Conservation (phyloP, 805 yeast genomes). For the Pichia cephalocereana region DNA sequence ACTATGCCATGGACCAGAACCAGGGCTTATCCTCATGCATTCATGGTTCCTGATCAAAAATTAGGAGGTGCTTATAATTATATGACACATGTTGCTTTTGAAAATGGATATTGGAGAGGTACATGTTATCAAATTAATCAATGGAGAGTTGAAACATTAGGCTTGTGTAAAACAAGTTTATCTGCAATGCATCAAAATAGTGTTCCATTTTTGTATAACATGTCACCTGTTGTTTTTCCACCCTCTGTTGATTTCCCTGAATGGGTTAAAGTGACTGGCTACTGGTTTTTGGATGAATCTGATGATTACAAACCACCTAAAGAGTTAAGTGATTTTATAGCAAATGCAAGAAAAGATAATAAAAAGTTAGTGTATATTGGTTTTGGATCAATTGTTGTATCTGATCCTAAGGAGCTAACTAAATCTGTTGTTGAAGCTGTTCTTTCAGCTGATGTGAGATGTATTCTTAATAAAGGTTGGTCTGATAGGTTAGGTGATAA, state of each 20-base stretch:
- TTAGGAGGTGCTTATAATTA: slow-evolving; percentile 90
- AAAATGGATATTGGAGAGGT: slow-evolving; percentile 89
- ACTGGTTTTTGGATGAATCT: slow-evolving; percentile 73
- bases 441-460: slow-evolving; percentile 67
- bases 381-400: slow-evolving; percentile 90
- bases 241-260: slow-evolving; percentile 91
- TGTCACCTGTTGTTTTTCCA: slow-evolving; percentile 82
- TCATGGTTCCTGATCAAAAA: slow-evolving; percentile 87
- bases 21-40: slow-evolving; percentile 93
- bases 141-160: slow-evolving; percentile 70
- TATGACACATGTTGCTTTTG: slow-evolving; percentile 87
- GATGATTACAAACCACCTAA: slow-evolving; percentile 48
- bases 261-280: slow-evolving; percentile 94
- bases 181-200: slow-evolving; percentile 64
- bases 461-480: slow-evolving; percentile 93
- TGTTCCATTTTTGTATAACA: slow-evolving; percentile 82
- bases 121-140: slow-evolving; percentile 76
- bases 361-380: slow-evolving; percentile 86
- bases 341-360: slow-evolving; percentile 45
- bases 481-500: slow-evolving; percentile 54
- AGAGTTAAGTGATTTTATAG: slow-evolving; percentile 49
- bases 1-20: slow-evolving; percentile 99
- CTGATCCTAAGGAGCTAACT: slow-evolving; percentile 71
- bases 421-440: slow-evolving; percentile 74
- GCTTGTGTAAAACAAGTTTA: slow-evolving; percentile 60